phyloP scores from a whole-genome alignment of 1,139 yeast species.

The Geotrichum citri-aurantii region DNA sequence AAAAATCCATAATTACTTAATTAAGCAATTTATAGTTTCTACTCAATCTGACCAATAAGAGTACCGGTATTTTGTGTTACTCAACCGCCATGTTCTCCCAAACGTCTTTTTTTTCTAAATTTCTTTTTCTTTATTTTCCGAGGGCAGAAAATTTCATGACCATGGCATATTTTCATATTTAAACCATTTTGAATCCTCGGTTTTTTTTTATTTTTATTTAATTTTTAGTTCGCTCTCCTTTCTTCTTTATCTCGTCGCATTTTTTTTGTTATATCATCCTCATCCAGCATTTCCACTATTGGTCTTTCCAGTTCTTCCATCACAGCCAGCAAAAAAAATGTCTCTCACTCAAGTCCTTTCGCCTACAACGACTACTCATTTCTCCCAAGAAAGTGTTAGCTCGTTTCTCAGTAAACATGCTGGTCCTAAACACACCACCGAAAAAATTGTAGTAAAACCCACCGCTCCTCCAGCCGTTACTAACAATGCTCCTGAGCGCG shows the following conservation, averaged over 20 bases:
- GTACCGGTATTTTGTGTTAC: neutral
- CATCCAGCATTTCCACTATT: neutral
- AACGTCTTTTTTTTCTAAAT: neutral
- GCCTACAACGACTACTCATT: neutral
- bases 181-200: neutral
- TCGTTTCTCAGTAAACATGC: constrained; percentile 6
- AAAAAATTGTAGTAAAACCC: neutral
- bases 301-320: neutral
- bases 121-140: neutral
- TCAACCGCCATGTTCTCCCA: neutral
- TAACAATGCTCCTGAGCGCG: constrained; percentile 15
- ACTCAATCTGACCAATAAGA: neutral
- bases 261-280: neutral
- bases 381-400: constrained; percentile 4
- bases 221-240: neutral
- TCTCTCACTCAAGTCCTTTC: constrained; percentile 10
- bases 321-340: neutral
- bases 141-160: neutral
- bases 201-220: neutral
- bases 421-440: neutral
- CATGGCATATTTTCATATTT: neutral
- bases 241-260: neutral
- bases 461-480: neutral
- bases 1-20: neutral
- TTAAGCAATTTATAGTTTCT: neutral